Evolutionary conservation across 1,284 basidiomycete genomes (phyloP).

Genomic region (Mycosarcoma maydis): DNA sequence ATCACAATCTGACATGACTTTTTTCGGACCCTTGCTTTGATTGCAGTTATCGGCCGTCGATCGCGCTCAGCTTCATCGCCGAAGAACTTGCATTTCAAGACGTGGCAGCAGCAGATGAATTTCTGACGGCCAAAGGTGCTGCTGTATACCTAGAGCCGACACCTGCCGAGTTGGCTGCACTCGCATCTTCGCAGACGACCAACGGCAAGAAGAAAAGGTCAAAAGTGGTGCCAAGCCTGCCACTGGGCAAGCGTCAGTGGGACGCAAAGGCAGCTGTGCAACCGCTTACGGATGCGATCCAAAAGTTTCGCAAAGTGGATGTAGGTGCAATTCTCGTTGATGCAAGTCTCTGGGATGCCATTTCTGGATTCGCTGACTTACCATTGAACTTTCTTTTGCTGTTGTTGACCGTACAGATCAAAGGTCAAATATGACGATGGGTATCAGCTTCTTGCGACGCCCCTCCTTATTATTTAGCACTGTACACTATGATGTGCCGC

Average conservation of each 20-base stretch:
- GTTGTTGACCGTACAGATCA: too few species aligned
- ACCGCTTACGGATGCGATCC: slow-evolving; percentile 68
- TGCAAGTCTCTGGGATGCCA: too few species aligned
- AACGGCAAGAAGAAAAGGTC: slow-evolving; percentile 37
- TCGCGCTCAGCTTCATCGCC: slow-evolving; percentile 81
- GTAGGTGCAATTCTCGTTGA: slow-evolving; percentile 68
- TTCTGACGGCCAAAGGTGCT: slow-evolving; percentile 78
- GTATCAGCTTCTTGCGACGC: not conserved
- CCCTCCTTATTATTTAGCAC: too few species aligned
- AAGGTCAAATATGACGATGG: slow-evolving; percentile 49
- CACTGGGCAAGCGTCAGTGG: slow-evolving; percentile 67
- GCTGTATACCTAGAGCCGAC: slow-evolving; percentile 73
- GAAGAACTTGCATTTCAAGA: slow-evolving; percentile 85
- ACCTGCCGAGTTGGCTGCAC: slow-evolving; percentile 43
- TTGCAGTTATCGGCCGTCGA: slow-evolving; percentile 55
- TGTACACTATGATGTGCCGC: too few species aligned
- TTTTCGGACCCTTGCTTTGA: not conserved
- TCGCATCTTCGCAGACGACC: slow-evolving; percentile 1
- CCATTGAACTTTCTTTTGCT: too few species aligned
- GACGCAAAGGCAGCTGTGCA: slow-evolving; percentile 70
- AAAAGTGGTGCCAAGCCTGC: slow-evolving; percentile 33
- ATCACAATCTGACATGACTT: not conserved
- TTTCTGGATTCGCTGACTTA: too few species aligned
- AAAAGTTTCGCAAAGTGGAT: slow-evolving; percentile 71
- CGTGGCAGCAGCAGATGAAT: slow-evolving; percentile 74